Conservation (phyloP, 192 early-diverging fungal species). For the Coemansia sp. region DNA sequence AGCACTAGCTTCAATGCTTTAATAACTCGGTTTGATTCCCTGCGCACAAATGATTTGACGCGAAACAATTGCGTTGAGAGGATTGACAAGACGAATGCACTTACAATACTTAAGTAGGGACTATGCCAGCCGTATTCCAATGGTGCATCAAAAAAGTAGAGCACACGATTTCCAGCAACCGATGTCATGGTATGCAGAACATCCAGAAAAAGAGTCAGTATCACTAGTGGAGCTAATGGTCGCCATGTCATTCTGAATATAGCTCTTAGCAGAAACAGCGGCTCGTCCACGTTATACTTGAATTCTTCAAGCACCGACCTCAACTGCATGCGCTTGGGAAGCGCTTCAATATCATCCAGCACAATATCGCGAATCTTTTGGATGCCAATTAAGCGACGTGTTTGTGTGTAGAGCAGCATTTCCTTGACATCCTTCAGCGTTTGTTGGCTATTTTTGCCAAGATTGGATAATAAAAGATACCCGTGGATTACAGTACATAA, state of each 20-base stretch:
- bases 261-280: conserved; percentile 35
- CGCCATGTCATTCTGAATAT: conserved; percentile 40
- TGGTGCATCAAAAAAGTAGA: conserved; percentile 28
- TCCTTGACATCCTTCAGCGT: neutral
- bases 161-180: conserved; percentile 4
- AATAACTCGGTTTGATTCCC: conserved; percentile 12
- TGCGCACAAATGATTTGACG: neutral
- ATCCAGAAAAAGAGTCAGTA: conserved; percentile 6
- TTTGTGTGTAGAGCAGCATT: conserved; percentile 17
- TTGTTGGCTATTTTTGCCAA: conserved; percentile 6
- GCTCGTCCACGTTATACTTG: conserved; percentile 28
- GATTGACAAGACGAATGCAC: neutral
- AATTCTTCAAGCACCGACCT: conserved; percentile 16
- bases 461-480: conserved; percentile 10
- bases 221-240: conserved; percentile 27
- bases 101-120: conserved; percentile 1
- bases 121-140: conserved; percentile 11
- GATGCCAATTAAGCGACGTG: conserved; percentile 23
- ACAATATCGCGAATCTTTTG: conserved; percentile 19
- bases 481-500: neutral
- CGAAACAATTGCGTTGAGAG: conserved; percentile 1
- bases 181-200: neutral
- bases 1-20: conserved; percentile 28
- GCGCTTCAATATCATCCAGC: conserved; percentile 15
- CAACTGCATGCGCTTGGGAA: conserved; percentile 26